phyloP scores from a whole-genome alignment of 2,329 filamentous ascomycete genomes.

The Aspergillus unguis region DNA sequence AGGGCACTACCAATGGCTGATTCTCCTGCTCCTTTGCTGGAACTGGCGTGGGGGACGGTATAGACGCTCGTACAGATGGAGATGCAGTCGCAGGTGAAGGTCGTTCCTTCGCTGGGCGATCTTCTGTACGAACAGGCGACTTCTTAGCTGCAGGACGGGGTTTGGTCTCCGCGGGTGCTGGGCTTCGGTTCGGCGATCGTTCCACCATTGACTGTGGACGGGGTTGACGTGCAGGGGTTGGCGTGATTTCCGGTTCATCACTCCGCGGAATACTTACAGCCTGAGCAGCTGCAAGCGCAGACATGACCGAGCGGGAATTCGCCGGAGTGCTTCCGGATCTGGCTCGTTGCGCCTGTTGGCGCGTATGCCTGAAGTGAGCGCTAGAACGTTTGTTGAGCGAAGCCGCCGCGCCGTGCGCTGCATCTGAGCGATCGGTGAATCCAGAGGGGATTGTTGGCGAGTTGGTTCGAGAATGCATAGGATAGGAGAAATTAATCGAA shows the following conservation, averaged over 20 bases:
- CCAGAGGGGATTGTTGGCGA: conserved; percentile 33
- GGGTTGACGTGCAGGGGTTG: conserved; percentile 1
- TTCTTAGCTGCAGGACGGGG: not conserved
- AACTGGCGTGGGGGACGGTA: conserved; percentile 32
- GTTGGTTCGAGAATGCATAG: conserved; percentile 39
- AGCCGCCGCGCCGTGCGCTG: conserved; percentile 17
- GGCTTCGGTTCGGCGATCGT: not conserved
- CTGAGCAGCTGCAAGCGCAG: conserved; percentile 32
- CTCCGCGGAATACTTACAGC: conserved; percentile 21
- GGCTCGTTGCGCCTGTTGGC: conserved; percentile 22
- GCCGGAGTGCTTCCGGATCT: conserved; percentile 25
- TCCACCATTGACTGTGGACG: not conserved
- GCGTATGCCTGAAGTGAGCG: conserved; percentile 17
- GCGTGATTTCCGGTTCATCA: conserved; percentile 5
- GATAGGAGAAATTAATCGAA: conserved; percentile 50
- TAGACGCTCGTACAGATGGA: conserved; percentile 24
- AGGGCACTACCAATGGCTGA: not conserved
- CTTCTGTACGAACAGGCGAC: not conserved
- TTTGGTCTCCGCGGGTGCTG: not conserved
- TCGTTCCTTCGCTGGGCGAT: not conserved
- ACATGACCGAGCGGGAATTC: conserved; percentile 25
- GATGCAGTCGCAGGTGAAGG: not conserved
- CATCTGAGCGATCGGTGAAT: conserved; percentile 15
- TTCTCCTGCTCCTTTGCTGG: conserved; percentile 1
- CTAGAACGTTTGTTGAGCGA: conserved; percentile 25